phyloP scores from a whole-genome alignment of 2,329 filamentous ascomycete genomes.

The Dichotomopilus funicola region DNA sequence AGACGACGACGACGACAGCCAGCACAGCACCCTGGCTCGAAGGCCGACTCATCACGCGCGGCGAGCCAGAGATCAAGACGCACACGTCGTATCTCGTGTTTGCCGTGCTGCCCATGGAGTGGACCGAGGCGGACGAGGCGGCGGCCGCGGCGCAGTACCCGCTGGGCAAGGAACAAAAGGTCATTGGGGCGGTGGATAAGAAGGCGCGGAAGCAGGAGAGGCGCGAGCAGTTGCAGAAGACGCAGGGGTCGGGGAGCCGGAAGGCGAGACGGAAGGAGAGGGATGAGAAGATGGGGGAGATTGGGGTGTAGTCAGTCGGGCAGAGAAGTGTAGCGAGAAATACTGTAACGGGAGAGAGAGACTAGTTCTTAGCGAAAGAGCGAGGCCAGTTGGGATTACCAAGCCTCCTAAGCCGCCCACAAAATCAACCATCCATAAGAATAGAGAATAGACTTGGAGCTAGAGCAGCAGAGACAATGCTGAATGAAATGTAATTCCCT shows the following conservation, averaged over 20 bases:
- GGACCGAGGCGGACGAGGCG: slow-evolving; percentile 76
- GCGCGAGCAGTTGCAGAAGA: slow-evolving; percentile 40
- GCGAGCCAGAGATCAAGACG: slow-evolving; percentile 84
- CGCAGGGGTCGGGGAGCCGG: slow-evolving; percentile 9
- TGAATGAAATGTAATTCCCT: too few species aligned
- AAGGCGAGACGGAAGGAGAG: slow-evolving; percentile 22
- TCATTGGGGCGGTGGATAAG: slow-evolving; percentile 49
- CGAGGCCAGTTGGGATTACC: too few species aligned
- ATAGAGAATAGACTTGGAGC: too few species aligned
- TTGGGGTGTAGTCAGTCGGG: neutral
- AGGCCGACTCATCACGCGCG: slow-evolving; percentile 70
- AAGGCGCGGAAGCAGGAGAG: slow-evolving; percentile 51
- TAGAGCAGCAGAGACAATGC: too few species aligned
- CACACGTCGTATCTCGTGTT: slow-evolving; percentile 98
- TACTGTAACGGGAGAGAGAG: neutral
- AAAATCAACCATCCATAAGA: too few species aligned
- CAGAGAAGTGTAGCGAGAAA: neutral
- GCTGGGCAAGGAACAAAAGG: slow-evolving; percentile 43
- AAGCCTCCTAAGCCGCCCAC: too few species aligned
- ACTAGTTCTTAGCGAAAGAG: too few species aligned
- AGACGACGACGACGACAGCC: slow-evolving; percentile 4
- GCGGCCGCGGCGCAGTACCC: slow-evolving; percentile 59
- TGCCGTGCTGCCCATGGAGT: slow-evolving; percentile 78
- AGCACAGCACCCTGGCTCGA: slow-evolving; percentile 58
- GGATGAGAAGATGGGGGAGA: slow-evolving; percentile 19